A percentile compares a stretch with the other conserved stretches of the same genome.
phyloP scores from a whole-genome alignment of 2,329 filamentous ascomycete genomes.

The Alternaria sp. region DNA sequence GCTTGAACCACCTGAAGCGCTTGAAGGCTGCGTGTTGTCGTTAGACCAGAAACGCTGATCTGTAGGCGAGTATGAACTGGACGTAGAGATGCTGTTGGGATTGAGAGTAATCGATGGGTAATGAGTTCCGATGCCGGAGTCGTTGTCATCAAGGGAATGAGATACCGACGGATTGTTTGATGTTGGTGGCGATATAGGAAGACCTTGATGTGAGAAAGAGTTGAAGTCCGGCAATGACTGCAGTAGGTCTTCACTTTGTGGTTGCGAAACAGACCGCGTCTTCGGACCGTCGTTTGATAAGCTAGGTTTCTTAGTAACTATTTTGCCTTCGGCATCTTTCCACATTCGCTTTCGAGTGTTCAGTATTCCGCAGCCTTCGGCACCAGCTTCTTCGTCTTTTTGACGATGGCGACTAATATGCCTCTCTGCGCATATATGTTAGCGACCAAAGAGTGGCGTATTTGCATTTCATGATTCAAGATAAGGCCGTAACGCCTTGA shows the following conservation, averaged over 20 bases:
- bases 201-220: slow-evolving; percentile 31
- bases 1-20: slow-evolving; percentile 37
- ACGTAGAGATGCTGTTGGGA: slow-evolving; percentile 27
- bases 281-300: slow-evolving; percentile 24
- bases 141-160: slow-evolving; percentile 42
- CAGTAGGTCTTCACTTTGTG: slow-evolving; percentile 22
- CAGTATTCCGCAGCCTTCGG: slow-evolving; percentile 60
- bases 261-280: slow-evolving; percentile 9
- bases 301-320: slow-evolving; percentile 58
- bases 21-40: slow-evolving; percentile 42
- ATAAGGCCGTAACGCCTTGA: background rate
- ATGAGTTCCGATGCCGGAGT: slow-evolving; percentile 34
- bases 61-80: slow-evolving; percentile 35
- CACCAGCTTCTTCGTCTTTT: slow-evolving; percentile 65
- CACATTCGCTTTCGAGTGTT: slow-evolving; percentile 64
- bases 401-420: slow-evolving; percentile 65
- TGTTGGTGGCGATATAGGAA: slow-evolving; percentile 48
- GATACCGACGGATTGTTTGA: slow-evolving; percentile 41
- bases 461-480: background rate
- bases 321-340: slow-evolving; percentile 63
- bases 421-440: slow-evolving; percentile 56
- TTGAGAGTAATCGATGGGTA: slow-evolving; percentile 31
- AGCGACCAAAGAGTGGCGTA: slow-evolving; percentile 18
- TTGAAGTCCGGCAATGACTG: slow-evolving; percentile 32
- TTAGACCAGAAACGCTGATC: slow-evolving; percentile 46